phyloP scores from a whole-genome alignment of 768 basidiomycete species.

The Trametopsis cervina region DNA sequence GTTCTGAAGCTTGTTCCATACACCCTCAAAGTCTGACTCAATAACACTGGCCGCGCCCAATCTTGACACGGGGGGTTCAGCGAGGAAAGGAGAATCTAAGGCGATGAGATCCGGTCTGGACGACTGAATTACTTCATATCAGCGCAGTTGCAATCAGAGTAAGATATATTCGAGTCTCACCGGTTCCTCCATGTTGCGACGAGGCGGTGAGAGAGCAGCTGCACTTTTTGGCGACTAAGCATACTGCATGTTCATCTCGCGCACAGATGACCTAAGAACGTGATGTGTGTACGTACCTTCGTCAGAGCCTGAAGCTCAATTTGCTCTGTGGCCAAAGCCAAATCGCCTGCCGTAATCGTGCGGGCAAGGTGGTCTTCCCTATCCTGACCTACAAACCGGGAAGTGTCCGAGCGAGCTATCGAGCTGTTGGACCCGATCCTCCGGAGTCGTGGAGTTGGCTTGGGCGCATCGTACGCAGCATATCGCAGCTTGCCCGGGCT shows the following conservation, averaged over 20 bases:
- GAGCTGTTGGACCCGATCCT: conserved; percentile 30
- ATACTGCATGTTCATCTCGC: too few species aligned
- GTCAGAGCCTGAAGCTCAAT: conserved; percentile 25
- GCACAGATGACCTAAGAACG: too few species aligned
- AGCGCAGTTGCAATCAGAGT: background rate
- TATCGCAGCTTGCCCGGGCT: conserved; percentile 55
- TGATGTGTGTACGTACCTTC: conserved; percentile 18
- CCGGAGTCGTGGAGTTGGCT: conserved; percentile 39
- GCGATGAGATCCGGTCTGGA: conserved; percentile 55
- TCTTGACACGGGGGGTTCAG: conserved; percentile 30
- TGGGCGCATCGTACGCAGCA: conserved; percentile 61
- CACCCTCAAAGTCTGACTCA: conserved; percentile 41
- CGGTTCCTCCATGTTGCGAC: conserved; percentile 12
- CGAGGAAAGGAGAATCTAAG: conserved; percentile 64
- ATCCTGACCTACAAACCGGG: conserved; percentile 24
- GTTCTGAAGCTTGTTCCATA: conserved; percentile 50
- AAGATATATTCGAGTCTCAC: background rate
- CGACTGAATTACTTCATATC: conserved; percentile 18
- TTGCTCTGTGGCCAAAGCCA: conserved; percentile 33
- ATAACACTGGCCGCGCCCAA: conserved; percentile 8
- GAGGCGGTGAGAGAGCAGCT: background rate
- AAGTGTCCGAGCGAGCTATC: conserved; percentile 26
- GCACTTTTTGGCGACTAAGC: background rate
- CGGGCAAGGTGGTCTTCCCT: conserved; percentile 20
- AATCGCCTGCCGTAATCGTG: conserved; percentile 37